Base-by-base conservation (phyloP, 1,284 basidiomycete species). In the Heterobasidion parviporum region DNA sequence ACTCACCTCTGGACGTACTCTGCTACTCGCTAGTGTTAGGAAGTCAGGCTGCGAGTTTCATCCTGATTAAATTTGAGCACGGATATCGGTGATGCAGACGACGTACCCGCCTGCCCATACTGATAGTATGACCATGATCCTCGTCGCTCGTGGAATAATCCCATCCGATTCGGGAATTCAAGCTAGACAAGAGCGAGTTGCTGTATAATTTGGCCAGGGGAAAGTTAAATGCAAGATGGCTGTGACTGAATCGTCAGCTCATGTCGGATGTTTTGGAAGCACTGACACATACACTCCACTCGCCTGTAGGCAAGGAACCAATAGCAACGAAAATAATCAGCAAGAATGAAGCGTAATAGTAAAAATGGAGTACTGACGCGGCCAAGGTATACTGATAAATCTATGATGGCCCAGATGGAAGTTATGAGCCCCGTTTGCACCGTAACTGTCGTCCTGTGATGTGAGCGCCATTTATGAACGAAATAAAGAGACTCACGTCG, bases 201-300 rank as follows among this genome's bases (percentile, higher is more conserved):
- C 66, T 71, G 61, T 70, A 72, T 32, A 72, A 60, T 56, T 72
- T 71, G 26, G 68, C 63, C 18, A 71, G 61, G 8, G 70, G 61
- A 53, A 72, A 62, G 36, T 68, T 68, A 41, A 72, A 69, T 46
- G 64, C 45, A 5, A 71, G 61, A 57, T 72, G 67, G 43, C 52
- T 36, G 14, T 45, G 43, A 49, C 18, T 43, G 53, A 46, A 35
- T 20, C 20, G 46, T 16, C 10, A 33, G 16, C 3, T 4, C 20
- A 12, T 26, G 43, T 12, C 50, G 48, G 5, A 34, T 7, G n/a
- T 20, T 35, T 47, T 12, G 18, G 16, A 26, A 16, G 15, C 7
- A 38, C n/a, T 50, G 18, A 43, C 3, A 50, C 55, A 20, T 51
- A 58, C 56, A 50, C 16, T 20, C 57, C 57, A 36, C 45, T 56